Evolutionary conservation across 345 rosid genomes (phyloP).

Genomic region (Linum tenue): DNA sequence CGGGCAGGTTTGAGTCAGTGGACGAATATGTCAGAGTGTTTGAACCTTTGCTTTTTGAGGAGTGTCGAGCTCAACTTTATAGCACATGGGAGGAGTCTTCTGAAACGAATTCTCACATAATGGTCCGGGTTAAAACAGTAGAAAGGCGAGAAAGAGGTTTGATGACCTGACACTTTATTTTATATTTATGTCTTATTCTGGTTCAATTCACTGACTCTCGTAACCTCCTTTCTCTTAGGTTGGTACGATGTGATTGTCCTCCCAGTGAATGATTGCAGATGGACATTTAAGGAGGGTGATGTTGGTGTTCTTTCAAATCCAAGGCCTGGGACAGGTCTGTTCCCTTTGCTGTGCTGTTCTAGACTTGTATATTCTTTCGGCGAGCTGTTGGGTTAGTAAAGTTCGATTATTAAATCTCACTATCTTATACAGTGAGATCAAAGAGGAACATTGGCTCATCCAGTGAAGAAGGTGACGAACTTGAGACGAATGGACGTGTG

Average conservation of each 20-base stretch:
- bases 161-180: not conserved
- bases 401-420: not conserved
- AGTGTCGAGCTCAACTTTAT: constrained; percentile 95
- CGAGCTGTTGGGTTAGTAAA: not conserved
- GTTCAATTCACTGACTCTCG: constrained; percentile 14
- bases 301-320: constrained; percentile 86
- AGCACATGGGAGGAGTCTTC: constrained; percentile 88
- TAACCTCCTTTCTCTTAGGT: constrained; percentile 30
- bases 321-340: constrained; percentile 68
- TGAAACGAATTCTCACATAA: constrained; percentile 62
- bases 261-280: constrained; percentile 69
- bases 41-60: constrained; percentile 98
- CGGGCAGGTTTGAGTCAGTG: constrained; percentile 78
- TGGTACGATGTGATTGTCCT: constrained; percentile 90
- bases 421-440: constrained; percentile 38
- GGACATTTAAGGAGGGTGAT: constrained; percentile 98
- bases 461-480: constrained; percentile 52
- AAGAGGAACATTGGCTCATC: constrained; percentile 37
- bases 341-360: not conserved
- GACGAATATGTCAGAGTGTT: constrained; percentile 90
- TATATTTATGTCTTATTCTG: not conserved
- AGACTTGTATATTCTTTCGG: not conserved
- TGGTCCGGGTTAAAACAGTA: constrained; percentile 67
- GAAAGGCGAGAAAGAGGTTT: constrained; percentile 98
- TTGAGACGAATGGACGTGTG: constrained; percentile 66